Conservation (phyloP, 2,329 filamentous ascomycete genomes). For the Dendrostoma leiphaemia region DNA sequence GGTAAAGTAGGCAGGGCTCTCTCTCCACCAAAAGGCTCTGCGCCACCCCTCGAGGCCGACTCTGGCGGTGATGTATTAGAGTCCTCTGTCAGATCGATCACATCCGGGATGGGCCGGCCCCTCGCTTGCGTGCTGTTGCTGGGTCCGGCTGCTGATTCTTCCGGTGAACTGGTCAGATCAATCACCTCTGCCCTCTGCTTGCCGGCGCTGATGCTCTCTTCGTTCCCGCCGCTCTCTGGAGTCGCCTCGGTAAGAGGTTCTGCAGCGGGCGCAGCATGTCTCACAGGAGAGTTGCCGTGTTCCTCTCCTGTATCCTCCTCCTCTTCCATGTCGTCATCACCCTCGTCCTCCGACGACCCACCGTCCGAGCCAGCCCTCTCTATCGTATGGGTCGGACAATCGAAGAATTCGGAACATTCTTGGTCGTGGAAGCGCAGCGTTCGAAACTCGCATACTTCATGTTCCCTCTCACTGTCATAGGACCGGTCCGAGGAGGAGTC, state of each 20-base stretch:
- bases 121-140: background rate
- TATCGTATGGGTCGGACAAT: conserved; percentile 46
- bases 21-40: conserved; percentile 9
- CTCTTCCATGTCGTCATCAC: conserved; percentile 19
- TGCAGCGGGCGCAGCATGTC: background rate
- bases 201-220: background rate
- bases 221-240: background rate
- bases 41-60: background rate
- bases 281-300: background rate
- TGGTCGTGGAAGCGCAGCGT: conserved; percentile 37
- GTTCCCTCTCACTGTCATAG: background rate
- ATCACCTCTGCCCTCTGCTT: conserved; percentile 3
- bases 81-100: conserved; percentile 18
- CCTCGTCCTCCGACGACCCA: conserved; percentile 27
- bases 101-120: conserved; percentile 1
- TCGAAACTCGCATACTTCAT: conserved; percentile 36
- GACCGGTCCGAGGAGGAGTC: conserved; percentile 4
- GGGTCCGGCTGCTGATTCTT: background rate
- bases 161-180: conserved; percentile 9
- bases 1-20: conserved; percentile 15
- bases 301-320: conserved; percentile 8
- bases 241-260: background rate
- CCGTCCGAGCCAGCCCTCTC: conserved; percentile 29
- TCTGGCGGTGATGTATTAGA: background rate
- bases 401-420: conserved; percentile 46